Evolutionary conservation across 2,329 filamentous ascomycete genomes (phyloP).

Genomic region (Exophiala sp.): DNA sequence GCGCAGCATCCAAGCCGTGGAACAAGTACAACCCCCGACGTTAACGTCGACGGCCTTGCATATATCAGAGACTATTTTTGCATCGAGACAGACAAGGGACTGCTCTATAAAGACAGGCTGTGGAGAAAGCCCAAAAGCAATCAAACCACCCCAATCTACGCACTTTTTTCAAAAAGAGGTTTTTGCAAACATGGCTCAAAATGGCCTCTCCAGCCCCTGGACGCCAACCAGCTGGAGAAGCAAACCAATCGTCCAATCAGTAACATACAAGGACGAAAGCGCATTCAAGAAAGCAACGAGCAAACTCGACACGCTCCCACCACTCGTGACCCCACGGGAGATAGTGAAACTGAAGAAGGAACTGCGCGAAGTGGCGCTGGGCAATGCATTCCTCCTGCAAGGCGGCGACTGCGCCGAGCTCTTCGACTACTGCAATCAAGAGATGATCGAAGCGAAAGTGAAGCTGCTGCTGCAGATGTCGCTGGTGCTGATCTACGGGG

Average conservation of each 20-base stretch:
- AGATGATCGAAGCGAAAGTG: constrained; percentile 89
- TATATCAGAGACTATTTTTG: too few relatives aligned
- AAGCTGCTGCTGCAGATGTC: constrained; percentile 97
- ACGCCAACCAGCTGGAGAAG: constrained; percentile 37
- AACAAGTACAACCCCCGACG: too few relatives aligned
- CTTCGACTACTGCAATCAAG: constrained; percentile 90
- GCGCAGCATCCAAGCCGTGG: too few relatives aligned
- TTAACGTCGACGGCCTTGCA: too few relatives aligned
- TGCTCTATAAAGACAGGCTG: too few relatives aligned
- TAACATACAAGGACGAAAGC: constrained; percentile 41
- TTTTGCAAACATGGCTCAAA: constrained; percentile 32
- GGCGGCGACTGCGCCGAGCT: constrained; percentile 93
- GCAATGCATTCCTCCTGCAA: constrained; percentile 89
- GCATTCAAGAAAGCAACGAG: constrained; percentile 37
- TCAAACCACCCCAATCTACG: too few relatives aligned
- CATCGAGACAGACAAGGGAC: too few relatives aligned
- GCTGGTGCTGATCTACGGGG: constrained; percentile 82
- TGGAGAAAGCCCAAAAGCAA: too few relatives aligned
- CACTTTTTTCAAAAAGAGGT: background rate
- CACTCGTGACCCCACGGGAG: constrained; percentile 45
- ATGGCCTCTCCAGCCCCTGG: constrained; percentile 15
- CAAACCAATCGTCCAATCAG: constrained; percentile 44
- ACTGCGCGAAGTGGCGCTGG: constrained; percentile 78
- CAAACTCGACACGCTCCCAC: constrained; percentile 43
- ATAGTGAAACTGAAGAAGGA: constrained; percentile 73